Evolutionary conservation across 768 basidiomycete species (phyloP).

Genomic region (Auriscalpium microsporum): DNA sequence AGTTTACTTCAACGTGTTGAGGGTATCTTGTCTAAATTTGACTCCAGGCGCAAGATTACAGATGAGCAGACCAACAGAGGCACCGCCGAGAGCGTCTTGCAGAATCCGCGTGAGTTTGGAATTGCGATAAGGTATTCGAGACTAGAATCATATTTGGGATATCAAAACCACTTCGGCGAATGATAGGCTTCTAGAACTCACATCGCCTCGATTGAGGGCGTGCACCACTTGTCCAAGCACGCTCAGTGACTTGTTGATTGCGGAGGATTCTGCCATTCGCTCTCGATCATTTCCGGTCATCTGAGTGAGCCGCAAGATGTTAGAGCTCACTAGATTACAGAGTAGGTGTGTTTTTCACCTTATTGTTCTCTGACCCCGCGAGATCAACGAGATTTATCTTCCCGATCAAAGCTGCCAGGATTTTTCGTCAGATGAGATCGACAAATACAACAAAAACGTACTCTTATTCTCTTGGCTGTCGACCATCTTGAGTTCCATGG

Average conservation of each 20-base stretch:
- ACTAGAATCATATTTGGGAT: conserved; percentile 27
- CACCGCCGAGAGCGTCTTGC: conserved; percentile 84
- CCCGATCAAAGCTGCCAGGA: conserved; percentile 49
- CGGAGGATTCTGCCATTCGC: conserved; percentile 83
- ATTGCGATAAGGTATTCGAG: conserved; percentile 83
- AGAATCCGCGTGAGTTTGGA: conserved; percentile 83
- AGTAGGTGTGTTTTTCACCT: conserved; percentile 31
- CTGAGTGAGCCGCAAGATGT: conserved; percentile 19
- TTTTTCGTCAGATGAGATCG: background rate
- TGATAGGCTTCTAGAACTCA: conserved; percentile 20
- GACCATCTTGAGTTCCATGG: conserved; percentile 55
- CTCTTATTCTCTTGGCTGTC: conserved; percentile 48
- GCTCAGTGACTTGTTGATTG: conserved; percentile 85
- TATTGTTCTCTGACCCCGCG: conserved; percentile 89
- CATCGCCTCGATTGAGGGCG: conserved; percentile 68
- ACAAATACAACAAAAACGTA: conserved; percentile 23
- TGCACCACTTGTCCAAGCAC: conserved; percentile 85
- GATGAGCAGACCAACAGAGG: conserved; percentile 70
- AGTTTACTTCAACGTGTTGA: conserved; percentile 80
- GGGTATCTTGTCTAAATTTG: conserved; percentile 78
- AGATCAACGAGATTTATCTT: conserved; percentile 85
- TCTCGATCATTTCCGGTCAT: conserved; percentile 79
- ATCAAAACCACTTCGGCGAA: background rate
- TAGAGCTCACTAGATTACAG: background rate
- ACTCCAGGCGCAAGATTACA: conserved; percentile 80